Percentiles rank a stretch among this genome's conserved stretches.
Evolutionary conservation across 139 green algal species (phyloP).

Genomic region (Haematococcus lacustris): DNA sequence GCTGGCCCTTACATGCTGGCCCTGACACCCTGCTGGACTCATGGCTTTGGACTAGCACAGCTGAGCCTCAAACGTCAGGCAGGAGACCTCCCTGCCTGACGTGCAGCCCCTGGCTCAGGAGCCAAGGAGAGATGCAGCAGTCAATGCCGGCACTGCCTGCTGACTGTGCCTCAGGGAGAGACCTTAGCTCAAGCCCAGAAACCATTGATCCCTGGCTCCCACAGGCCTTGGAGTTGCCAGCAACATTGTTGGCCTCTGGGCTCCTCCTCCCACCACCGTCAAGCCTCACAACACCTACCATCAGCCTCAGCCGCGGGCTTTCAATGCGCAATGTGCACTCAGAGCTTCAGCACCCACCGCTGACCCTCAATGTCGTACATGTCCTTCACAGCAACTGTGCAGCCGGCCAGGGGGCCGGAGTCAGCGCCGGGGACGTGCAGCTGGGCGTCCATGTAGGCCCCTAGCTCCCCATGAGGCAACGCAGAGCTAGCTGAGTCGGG

Average conservation of each 20-base stretch:
- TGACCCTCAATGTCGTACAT: slow-evolving; percentile 35
- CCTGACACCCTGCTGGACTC: too few species aligned
- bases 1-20: too few species aligned
- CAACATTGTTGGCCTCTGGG: not conserved
- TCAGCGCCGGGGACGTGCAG: not conserved
- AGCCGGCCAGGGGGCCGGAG: slow-evolving; percentile 21
- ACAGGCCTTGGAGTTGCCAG: not conserved
- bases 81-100: too few species aligned
- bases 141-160: too few species aligned
- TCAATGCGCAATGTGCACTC: not conserved
- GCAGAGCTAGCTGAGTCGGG: not conserved
- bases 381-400: slow-evolving; percentile 52
- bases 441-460: slow-evolving; percentile 16
- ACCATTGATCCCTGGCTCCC: not conserved
- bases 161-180: too few species aligned
- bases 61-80: too few species aligned
- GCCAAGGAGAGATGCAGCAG: too few species aligned
- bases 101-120: too few species aligned
- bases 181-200: not conserved
- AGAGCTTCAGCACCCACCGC: not conserved
- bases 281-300: too few species aligned
- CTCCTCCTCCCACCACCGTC: too few species aligned
- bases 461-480: not conserved
- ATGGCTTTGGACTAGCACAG: too few species aligned
- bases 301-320: too few species aligned